A percentile compares a stretch with the other conserved stretches of the same genome.
phyloP scores from a whole-genome alignment of 345 rosid genomes.

The Eucalyptus regnans region DNA sequence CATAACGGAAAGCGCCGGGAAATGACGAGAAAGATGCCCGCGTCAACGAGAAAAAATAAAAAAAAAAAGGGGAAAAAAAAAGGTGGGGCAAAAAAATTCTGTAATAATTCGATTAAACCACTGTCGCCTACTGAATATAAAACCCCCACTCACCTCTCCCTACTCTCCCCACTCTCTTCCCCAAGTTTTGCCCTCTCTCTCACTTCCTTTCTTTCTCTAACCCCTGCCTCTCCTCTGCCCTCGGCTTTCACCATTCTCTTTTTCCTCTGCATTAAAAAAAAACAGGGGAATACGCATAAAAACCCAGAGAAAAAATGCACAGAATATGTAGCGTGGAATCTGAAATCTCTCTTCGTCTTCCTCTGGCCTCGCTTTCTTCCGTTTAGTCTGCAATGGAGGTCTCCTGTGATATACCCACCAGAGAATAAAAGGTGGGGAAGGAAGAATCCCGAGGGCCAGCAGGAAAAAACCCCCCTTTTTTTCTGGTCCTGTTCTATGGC shows the following conservation, averaged over 20 bases:
- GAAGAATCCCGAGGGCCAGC: not conserved
- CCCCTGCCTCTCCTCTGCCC: slow-evolving; percentile 29
- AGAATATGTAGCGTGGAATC: not conserved
- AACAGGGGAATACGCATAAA: slow-evolving; percentile 1
- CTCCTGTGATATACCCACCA: not conserved
- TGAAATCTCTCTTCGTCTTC: not conserved
- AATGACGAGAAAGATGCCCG: not conserved
- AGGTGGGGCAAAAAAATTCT: not conserved
- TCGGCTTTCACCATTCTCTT: slow-evolving; percentile 11
- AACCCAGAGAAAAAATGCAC: not conserved
- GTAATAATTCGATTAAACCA: not conserved
- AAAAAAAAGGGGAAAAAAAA: not conserved
- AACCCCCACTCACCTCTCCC: not conserved
- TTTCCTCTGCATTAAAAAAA: slow-evolving; percentile 10
- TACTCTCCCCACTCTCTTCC: not conserved
- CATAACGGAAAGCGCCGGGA: not conserved
- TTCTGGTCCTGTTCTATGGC: not conserved
- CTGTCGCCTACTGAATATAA: not conserved
- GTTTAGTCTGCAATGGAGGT: not conserved
- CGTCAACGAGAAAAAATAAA: not conserved
- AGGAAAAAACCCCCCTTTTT: not conserved
- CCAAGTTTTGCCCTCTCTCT: slow-evolving; percentile 12
- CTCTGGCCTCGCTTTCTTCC: not conserved
- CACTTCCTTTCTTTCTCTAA: not conserved
- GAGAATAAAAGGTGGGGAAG: not conserved